Evolutionary conservation across 306 rosid genomes (phyloP).

Genomic region (Cucumis cinereus): DNA sequence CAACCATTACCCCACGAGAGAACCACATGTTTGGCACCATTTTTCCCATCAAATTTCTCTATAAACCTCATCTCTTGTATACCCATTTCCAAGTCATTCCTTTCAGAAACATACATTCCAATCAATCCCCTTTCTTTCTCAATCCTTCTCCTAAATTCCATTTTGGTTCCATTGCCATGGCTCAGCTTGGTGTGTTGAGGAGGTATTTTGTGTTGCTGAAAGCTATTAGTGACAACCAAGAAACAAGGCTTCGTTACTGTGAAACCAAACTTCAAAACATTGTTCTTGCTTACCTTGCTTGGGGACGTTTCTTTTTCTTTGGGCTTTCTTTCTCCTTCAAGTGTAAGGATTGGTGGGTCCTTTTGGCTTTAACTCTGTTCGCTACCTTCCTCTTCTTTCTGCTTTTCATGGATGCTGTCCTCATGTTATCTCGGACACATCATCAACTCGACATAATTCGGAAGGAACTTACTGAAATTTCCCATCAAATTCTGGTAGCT

Average conservation of each 20-base stretch:
- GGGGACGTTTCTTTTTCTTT: background rate
- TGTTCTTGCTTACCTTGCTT: background rate
- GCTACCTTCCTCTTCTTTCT: background rate
- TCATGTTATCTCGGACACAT: background rate
- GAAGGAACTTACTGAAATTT: background rate
- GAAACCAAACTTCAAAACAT: background rate
- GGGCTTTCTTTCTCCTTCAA: background rate
- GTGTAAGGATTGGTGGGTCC: background rate
- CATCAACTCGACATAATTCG: background rate
- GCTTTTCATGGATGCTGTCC: background rate
- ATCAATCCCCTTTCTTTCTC: no score
- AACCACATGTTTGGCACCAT: no score
- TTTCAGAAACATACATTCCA: no score
- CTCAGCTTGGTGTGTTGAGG: background rate
- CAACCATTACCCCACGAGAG: no score
- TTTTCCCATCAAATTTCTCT: no score
- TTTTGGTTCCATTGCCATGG: no score
- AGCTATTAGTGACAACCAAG: background rate
- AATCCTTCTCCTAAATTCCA: no score
- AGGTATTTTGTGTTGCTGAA: background rate
- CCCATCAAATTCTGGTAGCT: background rate
- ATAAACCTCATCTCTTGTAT: no score
- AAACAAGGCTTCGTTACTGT: background rate
- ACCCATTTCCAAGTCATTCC: no score
- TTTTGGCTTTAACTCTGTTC: background rate